Evolutionary conservation across 2,329 filamentous ascomycete species (phyloP), one percentile per base, ranked within the genome.

Genomic region (Magnaporthiopsis incrustans): DNA sequence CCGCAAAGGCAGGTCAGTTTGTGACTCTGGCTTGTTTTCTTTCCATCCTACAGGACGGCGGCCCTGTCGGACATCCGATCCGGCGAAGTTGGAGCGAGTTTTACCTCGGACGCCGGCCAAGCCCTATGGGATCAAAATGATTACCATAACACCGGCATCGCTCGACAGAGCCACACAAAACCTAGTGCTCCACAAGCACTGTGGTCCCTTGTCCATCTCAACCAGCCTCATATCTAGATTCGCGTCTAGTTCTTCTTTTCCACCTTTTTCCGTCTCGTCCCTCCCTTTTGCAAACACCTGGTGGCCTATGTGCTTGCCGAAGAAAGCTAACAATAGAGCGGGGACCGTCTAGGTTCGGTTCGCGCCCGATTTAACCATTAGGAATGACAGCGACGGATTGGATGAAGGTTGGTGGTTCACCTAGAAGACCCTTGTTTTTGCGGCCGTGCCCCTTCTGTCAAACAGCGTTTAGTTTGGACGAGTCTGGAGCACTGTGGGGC

Each of bases 341-440:
- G 38, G 30, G 18, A n/a, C 44, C 10, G 44, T 22, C 22, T 53
- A 53, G 44, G 22, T 53, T 53, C 30, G 30, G 30, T 30, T 30
- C 30, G 44, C 44, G n/a, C n/a, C 22, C 14, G 22, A 22, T 32
- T 38, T 60, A 32, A 60, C 30, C 32, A 22, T 14, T 60, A 32
- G 58, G 27, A 27, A 60, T 60, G 58, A 60, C 58, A 35, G 27
- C 26, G 58, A 32, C 26, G 32, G 58, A 60, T 60, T 60, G 58
- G 58, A 60, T 60, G 58, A 60, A 60, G 58, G 58, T 60, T 32
- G 32, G 58, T 32, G 32, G 58, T 60, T 35, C 44, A 8, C 44
- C 44, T 18, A 53, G n/a, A 30, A 30, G n/a, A 11, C 44, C 44
- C 44, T 53, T 53, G 44, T 22, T 53, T 53, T 53, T 2, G 44